Evolutionary conservation across 345 rosid genomes (phyloP).

Genomic region (Limnanthes douglasii): DNA sequence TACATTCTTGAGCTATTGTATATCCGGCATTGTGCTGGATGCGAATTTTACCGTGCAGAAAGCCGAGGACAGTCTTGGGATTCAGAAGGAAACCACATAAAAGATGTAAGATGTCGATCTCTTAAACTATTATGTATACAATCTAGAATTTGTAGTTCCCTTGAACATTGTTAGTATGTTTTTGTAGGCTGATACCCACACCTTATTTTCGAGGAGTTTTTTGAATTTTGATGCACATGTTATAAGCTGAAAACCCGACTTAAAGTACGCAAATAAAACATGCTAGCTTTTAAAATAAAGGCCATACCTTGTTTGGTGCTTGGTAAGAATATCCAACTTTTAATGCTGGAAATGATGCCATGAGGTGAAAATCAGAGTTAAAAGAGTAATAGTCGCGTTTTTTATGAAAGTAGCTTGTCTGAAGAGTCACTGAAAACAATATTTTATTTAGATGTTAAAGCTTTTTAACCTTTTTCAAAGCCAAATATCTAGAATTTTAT

Average conservation of each 20-base stretch:
- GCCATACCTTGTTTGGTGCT: no score
- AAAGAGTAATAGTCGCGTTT: no score
- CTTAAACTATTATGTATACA: not conserved
- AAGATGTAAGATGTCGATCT: slow-evolving; percentile 28
- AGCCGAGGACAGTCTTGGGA: slow-evolving; percentile 70
- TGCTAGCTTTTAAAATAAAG: no score
- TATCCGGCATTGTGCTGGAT: slow-evolving; percentile 72
- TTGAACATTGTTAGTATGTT: not conserved
- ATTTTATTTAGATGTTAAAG: no score
- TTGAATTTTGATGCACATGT: not conserved
- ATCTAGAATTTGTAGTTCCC: not conserved
- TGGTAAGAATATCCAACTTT: no score
- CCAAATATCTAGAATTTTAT: no score
- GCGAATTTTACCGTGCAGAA: slow-evolving; percentile 85
- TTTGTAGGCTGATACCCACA: not conserved
- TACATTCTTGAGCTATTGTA: slow-evolving; percentile 73
- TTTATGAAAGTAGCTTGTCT: no score
- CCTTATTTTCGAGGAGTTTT: not conserved
- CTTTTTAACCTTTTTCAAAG: no score
- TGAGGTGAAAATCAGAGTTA: no score
- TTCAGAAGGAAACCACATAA: slow-evolving; percentile 60
- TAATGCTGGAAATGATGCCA: no score
- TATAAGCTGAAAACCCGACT: no score
- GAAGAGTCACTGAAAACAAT: no score
- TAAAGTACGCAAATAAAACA: not conserved